Base-by-base conservation (phyloP, 208 protist species). In the Acanthamoeba royreba region DNA sequence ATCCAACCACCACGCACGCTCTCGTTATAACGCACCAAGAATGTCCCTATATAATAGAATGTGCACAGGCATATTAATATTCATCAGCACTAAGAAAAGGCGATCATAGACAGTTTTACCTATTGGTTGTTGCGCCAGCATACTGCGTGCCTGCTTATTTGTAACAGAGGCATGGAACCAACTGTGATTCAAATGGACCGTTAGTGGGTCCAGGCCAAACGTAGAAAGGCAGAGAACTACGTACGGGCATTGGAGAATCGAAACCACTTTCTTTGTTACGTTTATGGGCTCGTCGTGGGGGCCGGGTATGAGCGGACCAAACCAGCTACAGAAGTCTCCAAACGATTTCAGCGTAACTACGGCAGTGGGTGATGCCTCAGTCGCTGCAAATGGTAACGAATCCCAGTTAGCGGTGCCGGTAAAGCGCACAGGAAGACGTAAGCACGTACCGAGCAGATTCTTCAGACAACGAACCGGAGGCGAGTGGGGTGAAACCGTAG, bases 11-110 rank as follows among this genome's bases (percentile, higher is more conserved):
- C 83, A 4, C 83, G 47, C 53, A 90, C 83, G 83, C 83, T 90
- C 83, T 90, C 83, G 31, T 90, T 90, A 52, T 90, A 90, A 9
- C 83, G 83, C 53, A 90, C 83, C 83, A 90, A n/a, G 55, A 90
- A 90, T 1, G 83, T 90, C 28, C 83, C 74, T 77, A 28, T 7
- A 69, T n/a, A 69, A 19, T 9, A 9, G 13, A 55, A 55, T 55
- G 19, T 55, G 49, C 49, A 19, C 49, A 19, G 13, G 49, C 49
- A 19, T 55, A 19, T 55, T 19, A 19, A 25, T 55, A 55, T 9
- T 19, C 49, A 55, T 55, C 17, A 72, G 28, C 17, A n/a, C 17
- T 31, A 31, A 72, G 28, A 0, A 72, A 72, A 9, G 17, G 28
- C 2, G n/a, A 33, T 9, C 25, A 69, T 69, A 28, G 9, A 69